These are phyloP conservation scores for Crithidia sp. DNA, from an alignment of 208 protist genomes.

Conservation along the genomic window DNA sequence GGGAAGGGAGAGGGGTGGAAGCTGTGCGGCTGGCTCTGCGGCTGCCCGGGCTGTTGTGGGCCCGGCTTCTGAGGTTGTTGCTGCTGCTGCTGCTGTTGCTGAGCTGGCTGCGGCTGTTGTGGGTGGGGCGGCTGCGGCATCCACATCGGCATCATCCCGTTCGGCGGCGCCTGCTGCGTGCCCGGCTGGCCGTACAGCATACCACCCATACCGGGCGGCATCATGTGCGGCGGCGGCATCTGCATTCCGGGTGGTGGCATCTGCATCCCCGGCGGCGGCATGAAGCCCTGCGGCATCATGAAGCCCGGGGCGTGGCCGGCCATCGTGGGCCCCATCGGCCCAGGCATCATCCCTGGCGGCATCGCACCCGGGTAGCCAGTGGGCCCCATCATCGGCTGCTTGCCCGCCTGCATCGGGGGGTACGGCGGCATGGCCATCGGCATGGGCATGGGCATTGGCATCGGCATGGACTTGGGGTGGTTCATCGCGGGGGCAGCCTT, in stretches of 20 bases:
- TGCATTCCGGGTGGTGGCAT: conserved; percentile 6
- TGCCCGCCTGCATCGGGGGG: conserved; percentile 22
- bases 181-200: conserved; percentile 13
- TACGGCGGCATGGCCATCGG: conserved; percentile 34
- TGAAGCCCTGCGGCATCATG: conserved; percentile 33
- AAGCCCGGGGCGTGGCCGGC: neutral
- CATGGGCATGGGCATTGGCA: conserved; percentile 31
- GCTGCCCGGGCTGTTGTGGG: neutral
- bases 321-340: neutral
- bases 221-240: neutral
- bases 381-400: conserved; percentile 27
- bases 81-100: neutral
- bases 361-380: conserved; percentile 1
- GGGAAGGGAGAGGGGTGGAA: too few species aligned
- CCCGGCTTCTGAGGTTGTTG: neutral
- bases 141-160: conserved; percentile 27
- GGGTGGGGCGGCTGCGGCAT: conserved; percentile 16
- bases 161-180: neutral
- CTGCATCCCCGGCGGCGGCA: conserved; percentile 39
- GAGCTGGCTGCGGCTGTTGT: neutral
- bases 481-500: neutral
- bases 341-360: conserved; percentile 7
- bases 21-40: neutral
- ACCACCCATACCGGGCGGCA: neutral
- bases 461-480: conserved; percentile 2